Base-by-base conservation (phyloP, 345 rosid species). In the Linum lewisii region DNA sequence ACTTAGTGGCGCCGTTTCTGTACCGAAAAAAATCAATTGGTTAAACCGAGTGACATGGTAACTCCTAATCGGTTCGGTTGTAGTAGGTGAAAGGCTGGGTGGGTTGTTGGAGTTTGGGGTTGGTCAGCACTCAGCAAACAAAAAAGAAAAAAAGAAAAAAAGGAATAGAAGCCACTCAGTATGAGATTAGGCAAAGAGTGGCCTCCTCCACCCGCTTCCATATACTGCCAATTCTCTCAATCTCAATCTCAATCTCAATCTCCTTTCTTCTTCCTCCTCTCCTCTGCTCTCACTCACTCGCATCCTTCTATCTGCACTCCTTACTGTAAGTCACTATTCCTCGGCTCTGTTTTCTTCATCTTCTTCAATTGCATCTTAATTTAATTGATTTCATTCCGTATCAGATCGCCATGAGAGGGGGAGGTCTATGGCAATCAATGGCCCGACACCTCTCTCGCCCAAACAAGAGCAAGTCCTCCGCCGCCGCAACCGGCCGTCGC, bases 391-490 rank as follows among this genome's bases (percentile, higher is more conserved):
- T 34, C 10, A 42, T 6, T 42, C 47, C 47, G 16, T 0, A 42
- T 11, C 14, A 3, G 4, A 16, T 16, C 47, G 14, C 14, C 70
- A 94, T 87, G 99, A 94, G 93, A 76, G 97, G 97, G 69, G 90
- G 82, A 60, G 78, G 86, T 66, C 73, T 94, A 60, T 90, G 97
- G 99, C 95, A 87, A 73, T 89, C 92, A 52, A 74, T 89, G 64
- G 82, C 86, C 36, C 85, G 94, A 57, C 95, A 81, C 45, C 80
- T 89, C 71, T 81, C 82, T 56, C 94, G 79, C 73, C 72, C 83
- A 29, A 94, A 89, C 36, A 85, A 84, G 85, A 88, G 79, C 77
- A 42, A 42, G 14, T 42, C 47, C 16, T 11, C 47, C 15, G 47
- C 47, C 47, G 4, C 3, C 47, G 47, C 47, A 14, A 68, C 67